A percentile compares a stretch with the other conserved stretches of the same genome.
Conservation (phyloP, 768 basidiomycete genomes). For the Lactarius hengduanensis region DNA sequence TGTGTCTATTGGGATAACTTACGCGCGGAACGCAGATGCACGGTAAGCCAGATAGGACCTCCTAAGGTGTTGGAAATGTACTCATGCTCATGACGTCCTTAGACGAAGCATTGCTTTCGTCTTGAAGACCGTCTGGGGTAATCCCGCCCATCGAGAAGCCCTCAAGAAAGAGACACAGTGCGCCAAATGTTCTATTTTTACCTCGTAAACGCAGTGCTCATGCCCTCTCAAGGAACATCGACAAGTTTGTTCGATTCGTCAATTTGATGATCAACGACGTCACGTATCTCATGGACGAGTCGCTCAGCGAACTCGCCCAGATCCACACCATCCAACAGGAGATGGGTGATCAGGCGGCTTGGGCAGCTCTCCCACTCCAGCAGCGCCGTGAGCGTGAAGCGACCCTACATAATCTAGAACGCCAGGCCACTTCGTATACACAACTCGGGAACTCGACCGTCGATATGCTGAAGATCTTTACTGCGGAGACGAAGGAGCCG, state of each 20-base stretch:
- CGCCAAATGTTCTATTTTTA: slow-evolving; percentile 31
- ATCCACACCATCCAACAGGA: slow-evolving; percentile 85
- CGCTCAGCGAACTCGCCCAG: slow-evolving; percentile 81
- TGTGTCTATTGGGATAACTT: slow-evolving; percentile 6
- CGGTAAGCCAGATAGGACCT: slow-evolving; percentile 38
- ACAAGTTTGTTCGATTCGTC: slow-evolving; percentile 93
- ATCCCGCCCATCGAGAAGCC: slow-evolving; percentile 83
- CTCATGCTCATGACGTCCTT: slow-evolving; percentile 12
- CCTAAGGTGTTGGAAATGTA: background rate
- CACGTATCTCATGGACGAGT: slow-evolving; percentile 97
- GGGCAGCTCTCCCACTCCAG: slow-evolving; percentile 62
- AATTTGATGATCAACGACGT: slow-evolving; percentile 99
- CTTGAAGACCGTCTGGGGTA: slow-evolving; percentile 89
- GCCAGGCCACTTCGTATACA: slow-evolving; percentile 82
- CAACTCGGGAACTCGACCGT: slow-evolving; percentile 86
- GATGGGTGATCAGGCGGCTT: slow-evolving; percentile 73
- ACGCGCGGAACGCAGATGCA: slow-evolving; percentile 44
- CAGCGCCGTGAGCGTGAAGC: slow-evolving; percentile 84
- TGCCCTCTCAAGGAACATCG: slow-evolving; percentile 59
- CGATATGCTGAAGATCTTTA: slow-evolving; percentile 88
- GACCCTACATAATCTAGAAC: slow-evolving; percentile 75
- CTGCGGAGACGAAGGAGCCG: slow-evolving; percentile 84
- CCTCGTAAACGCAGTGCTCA: background rate
- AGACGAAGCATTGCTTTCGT: slow-evolving; percentile 87
- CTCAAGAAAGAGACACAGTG: slow-evolving; percentile 79